phyloP scores from a whole-genome alignment of 352 stramenopile genomes.

The Globisporangium barbulae region DNA sequence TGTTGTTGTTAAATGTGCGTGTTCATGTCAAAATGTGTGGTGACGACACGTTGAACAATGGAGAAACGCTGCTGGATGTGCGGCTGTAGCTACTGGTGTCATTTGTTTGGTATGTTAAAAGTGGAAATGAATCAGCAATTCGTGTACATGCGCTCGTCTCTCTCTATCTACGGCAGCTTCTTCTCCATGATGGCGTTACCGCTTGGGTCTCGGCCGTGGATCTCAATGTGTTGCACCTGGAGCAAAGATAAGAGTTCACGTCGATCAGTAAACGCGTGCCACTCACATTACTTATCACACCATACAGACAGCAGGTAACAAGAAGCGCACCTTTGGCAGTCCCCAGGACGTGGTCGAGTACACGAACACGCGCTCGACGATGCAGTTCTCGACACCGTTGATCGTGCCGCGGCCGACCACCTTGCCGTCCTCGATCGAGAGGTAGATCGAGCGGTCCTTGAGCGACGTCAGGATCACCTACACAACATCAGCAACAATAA shows the following conservation, averaged over 20 bases:
- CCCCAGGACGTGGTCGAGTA: constrained; percentile 84
- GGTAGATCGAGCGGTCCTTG: constrained; percentile 76
- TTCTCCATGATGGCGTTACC: constrained; percentile 81
- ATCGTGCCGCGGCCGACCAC: constrained; percentile 62
- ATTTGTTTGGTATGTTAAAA: not conserved
- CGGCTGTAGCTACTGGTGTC: not conserved
- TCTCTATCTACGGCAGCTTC: constrained; percentile 61
- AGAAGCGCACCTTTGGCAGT: constrained; percentile 60
- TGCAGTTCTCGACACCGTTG: constrained; percentile 70
- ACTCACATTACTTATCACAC: not conserved
- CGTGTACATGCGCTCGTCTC: not conserved
- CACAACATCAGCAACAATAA: not conserved
- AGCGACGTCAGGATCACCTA: constrained; percentile 70
- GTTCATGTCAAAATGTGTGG: not conserved
- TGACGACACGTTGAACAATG: not conserved
- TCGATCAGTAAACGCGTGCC: not conserved
- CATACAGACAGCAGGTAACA: not conserved
- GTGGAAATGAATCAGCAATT: not conserved
- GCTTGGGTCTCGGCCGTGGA: constrained; percentile 67
- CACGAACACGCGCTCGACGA: constrained; percentile 79
- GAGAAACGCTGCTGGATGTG: not conserved
- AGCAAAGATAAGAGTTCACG: not conserved
- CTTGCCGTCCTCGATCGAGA: constrained; percentile 78
- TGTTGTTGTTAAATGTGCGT: not conserved
- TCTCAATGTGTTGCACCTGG: constrained; percentile 85